phyloP scores from a whole-genome alignment of 2,329 filamentous ascomycete species.

The Keithomyces neogunnii region DNA sequence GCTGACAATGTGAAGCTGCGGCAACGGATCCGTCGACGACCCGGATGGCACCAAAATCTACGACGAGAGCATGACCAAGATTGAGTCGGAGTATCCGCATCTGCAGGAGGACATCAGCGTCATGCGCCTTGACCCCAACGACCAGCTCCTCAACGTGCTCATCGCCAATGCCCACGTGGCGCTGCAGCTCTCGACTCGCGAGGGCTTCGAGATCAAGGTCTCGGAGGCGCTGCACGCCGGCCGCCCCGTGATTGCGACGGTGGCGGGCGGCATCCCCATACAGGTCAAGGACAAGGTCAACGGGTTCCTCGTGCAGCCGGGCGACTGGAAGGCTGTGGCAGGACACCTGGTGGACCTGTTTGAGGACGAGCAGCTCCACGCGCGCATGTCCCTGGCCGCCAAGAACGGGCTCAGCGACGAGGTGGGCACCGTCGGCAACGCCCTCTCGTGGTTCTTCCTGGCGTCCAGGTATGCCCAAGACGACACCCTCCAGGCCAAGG shows the following conservation, averaged over 20 bases:
- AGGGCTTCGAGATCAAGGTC: conserved; percentile 83
- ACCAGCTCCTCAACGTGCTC: conserved; percentile 71
- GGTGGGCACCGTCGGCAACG: conserved; percentile 73
- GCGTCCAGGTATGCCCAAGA: conserved; percentile 54
- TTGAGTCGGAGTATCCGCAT: conserved; percentile 54
- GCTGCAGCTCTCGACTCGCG: conserved; percentile 70
- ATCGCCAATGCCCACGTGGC: conserved; percentile 65
- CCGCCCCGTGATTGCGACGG: conserved; percentile 66
- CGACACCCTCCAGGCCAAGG: conserved; percentile 45
- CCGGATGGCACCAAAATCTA: conserved; percentile 67
- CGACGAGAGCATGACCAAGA: conserved; percentile 59
- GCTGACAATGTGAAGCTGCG: conserved; percentile 34
- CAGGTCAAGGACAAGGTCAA: conserved; percentile 65
- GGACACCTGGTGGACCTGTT: conserved; percentile 58
- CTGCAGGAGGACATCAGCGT: conserved; percentile 60
- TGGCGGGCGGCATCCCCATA: conserved; percentile 70
- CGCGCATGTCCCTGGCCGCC: conserved; percentile 58
- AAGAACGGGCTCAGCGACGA: conserved; percentile 65
- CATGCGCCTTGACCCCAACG: conserved; percentile 68
- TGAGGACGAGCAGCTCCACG: conserved; percentile 55
- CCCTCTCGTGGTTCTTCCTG: conserved; percentile 70
- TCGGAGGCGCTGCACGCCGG: conserved; percentile 77
- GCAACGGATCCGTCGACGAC: conserved; percentile 74
- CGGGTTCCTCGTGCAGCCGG: conserved; percentile 65
- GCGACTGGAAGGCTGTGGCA: conserved; percentile 63